Evolutionary conservation across 306 rosid genomes (phyloP), one percentile per base, ranked within the genome.

Genomic region (Fragaria iinumae): DNA sequence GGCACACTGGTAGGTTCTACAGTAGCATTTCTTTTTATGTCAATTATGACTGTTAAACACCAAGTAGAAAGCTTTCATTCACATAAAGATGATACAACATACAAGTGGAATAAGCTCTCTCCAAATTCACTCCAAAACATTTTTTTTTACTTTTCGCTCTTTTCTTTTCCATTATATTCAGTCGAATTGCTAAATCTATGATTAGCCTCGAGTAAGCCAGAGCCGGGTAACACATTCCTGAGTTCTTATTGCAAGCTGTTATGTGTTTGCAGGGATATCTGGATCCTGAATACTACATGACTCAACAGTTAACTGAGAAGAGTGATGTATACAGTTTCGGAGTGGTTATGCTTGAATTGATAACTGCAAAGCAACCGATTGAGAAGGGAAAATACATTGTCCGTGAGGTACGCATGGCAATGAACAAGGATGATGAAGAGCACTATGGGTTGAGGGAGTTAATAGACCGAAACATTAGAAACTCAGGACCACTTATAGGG

Each of bases 251-350:
- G 16, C 49, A 72, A 63, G 73, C 16, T 57, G 36, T 20, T 9
- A 8, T 36, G 48, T 16, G 32, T 52, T 25, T 84, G 82, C 88
- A 95, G 98, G 99, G 99, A 12, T 95, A 95, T 80, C 68, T 95
- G 41, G 99, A 95, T 84, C 99, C 97, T 3, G 96, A 95, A 83
- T 95, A 95, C 70, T 95, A 95, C 88, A 85, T 90, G 97, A 95
- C 97, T 25, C 97, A 95, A 66, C 97, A 95, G 59, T 77, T 95
- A 43, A 90, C 97, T 0, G 97, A 90, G 69, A 95, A 92, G 81
- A 92, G 97, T 45, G 99, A 95, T 32, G 97, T 92, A 47, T 95
- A 95, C 78, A 92, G 99, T 67, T 95, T 88, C 41, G 99, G 99
- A 13, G 97, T 95, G 0, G 97, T 95, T 2, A 90, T 95, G 97